Base-by-base conservation (phyloP, 352 stramenopile species). In the Phytopythium vexans region DNA sequence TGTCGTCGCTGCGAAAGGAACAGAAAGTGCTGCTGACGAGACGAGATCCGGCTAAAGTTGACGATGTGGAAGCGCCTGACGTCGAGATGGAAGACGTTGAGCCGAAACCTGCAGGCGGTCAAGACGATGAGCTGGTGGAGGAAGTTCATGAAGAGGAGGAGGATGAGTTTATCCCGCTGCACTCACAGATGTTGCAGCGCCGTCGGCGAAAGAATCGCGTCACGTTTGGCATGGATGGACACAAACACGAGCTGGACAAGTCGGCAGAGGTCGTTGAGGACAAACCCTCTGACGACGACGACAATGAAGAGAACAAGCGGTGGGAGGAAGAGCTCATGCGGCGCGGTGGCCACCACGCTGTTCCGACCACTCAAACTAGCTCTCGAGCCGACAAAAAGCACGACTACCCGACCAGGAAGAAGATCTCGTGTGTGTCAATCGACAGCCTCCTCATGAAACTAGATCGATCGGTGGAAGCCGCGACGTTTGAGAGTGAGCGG, bases 281-380 rank as follows among this genome's bases (percentile, higher is more conserved):
- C 35, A 69, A 72, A n/a, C 41, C 72, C 4, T 68, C 70, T 0
- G 52, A 76, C 10, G 73, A 76, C 1, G 74, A 80, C 32, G 66
- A 77, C 6, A 70, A 82, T 32, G 67, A 76, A 27, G 65, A 87
- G 45, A 83, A 44, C 34, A 73, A 59, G 38, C 70, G 59, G 3
- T 92, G 82, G 82, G 82, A 92, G 42, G 79, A 89, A 61, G 79
- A 92, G 41, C 61, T 92, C 8, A 89, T 92, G 76, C 77, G 82
- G 14, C 67, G 82, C 40, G 82, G 79, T 9, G 82, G 82, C 2
- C 77, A 79, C 53, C 62, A 74, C 14, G 36, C 65, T 0, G 33
- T 39, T 5, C 14, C 52, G 0, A 32, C 48, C 11, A 51, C 52
- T 9, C 42, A 51, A 36, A 44, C 49, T 6, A 60, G 53, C n/a